Base-by-base conservation (phyloP, 352 stramenopile genomes). In the Globisporangium rhizosaccharum region DNA sequence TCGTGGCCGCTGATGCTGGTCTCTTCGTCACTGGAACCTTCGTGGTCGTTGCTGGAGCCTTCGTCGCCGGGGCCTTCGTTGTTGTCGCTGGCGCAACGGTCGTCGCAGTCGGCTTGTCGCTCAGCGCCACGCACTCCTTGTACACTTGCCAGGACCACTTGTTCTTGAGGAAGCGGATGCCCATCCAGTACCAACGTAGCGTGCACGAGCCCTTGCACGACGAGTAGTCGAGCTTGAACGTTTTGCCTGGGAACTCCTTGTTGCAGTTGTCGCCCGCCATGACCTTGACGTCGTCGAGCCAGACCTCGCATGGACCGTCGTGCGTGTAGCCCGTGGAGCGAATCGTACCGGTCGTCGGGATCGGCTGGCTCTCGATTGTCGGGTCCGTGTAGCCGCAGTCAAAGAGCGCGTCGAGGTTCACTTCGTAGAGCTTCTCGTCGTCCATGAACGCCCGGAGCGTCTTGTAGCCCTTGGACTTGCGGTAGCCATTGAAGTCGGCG, bases 61-160 rank as follows among this genome's bases (percentile, higher is more conserved):
- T 50, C 0, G 36, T 46, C 20, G 36, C 42, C 2, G 28, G 42
- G 11, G 53, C 33, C 48, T 61, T 54, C 4, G 46, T 51, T 6
- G 46, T 42, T 2, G 33, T 14, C 33, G 33, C 33, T 9, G 56
- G 56, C 17, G 46, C 37, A 47, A 41, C 45, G 6, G 44, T 52
- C 10, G 42, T 36, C 12, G 50, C 48, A 9, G 50, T 59, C 26
- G 51, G 37, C 25, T 55, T 49, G 59, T 63, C 51, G 30, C 51
- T 57, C 45, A 64, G 36, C 26, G 59, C 51, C 23, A 64, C 66
- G 44, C 75, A 81, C 0, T 71, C 66, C 67, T 85, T 83, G 66
- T 85, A 85, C 18, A 85, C 59, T 62, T 81, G 71, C 73, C 75
- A 85, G 56, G 73, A 82, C 62, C 73, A 79, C 52, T 53, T 69